Percentiles rank a stretch among this genome's conserved stretches.
These are phyloP conservation scores for Chrysanthemum lavandulifolium DNA, from an alignment of 129 eudicot genomes.

Conservation along the genomic window DNA sequence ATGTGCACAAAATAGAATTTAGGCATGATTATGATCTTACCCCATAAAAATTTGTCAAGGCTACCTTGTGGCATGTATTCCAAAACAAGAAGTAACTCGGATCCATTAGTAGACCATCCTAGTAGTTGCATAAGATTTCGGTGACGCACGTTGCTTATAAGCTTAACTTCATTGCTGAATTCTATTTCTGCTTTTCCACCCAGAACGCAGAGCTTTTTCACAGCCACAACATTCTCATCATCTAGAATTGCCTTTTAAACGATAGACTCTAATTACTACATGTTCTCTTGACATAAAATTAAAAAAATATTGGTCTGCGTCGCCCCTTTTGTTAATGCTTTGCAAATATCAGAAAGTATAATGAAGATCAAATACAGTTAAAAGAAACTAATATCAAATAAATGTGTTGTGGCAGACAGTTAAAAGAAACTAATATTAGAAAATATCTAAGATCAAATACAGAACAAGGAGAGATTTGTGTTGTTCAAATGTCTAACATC, in stretches of 20 bases:
- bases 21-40: constrained; percentile 22
- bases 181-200: constrained; percentile 43
- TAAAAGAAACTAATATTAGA: no score
- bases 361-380: no score
- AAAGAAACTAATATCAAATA: no score
- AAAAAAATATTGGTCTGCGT: no score
- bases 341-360: no score
- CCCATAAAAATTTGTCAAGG: constrained; percentile 64
- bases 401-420: no score
- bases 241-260: constrained; percentile 47
- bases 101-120: constrained; percentile 50
- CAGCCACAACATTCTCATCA: constrained; percentile 50
- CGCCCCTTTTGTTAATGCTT: no score
- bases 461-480: no score
- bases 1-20: no score
- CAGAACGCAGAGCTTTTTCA: constrained; percentile 41
- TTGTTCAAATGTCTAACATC: no score
- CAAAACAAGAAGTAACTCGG: constrained; percentile 56
- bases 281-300: no score
- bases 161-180: constrained; percentile 53
- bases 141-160: constrained; percentile 61
- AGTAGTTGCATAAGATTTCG: constrained; percentile 56
- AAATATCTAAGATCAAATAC: no score
- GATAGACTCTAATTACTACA: constrained; percentile 11
- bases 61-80: constrained; percentile 67